Evolutionary conservation across 306 rosid species (phyloP), one percentile per base, ranked within the genome.

Genomic region (Cicer pinnatifidum): DNA sequence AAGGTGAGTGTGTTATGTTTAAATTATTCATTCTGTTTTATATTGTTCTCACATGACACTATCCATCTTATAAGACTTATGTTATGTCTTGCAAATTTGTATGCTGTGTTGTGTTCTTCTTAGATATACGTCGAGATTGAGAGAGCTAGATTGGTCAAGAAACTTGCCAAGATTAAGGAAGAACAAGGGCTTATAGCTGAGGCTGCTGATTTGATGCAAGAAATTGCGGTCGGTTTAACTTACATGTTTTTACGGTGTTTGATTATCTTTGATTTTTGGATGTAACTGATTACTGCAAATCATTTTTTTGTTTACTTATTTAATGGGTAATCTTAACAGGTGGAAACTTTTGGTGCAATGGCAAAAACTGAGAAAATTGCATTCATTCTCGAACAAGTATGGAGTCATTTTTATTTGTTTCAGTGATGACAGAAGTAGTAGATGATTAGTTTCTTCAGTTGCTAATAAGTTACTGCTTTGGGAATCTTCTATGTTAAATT

Each of bases 141-240:
- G 88, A 87, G 96, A 79, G 95, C 95, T 12, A 72, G 98, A 33
- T 76, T 92, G 83, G 80, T 88, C 45, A 88, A 90, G 84, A 86
- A 82, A 79, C 90, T 90, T 78, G 96, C 98, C 15, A 92, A 90
- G 85, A 88, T 90, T 51, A 90, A 90, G 91, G 95, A 90, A 77
- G 88, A 59, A 46, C 98, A 90, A 64, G 96, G 96, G 45, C 91
- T 71, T 66, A 84, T 92, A 78, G 92, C 92, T 5, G 96, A 92
- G 86, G 98, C 96, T 69, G 96, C 98, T 72, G 98, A 92, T 82
- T 84, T 92, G 87, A 92, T 90, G 98, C 96, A 88, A 88, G 96
- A 92, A 90, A 73, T 90, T 72, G 98, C 95, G 81, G 97, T 92
- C 9, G 44, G 98, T 89, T 71, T 45, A 60, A 65, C 23, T 20